Base-by-base conservation (phyloP, 129 eudicot genomes). In the Daucus carota region DNA sequence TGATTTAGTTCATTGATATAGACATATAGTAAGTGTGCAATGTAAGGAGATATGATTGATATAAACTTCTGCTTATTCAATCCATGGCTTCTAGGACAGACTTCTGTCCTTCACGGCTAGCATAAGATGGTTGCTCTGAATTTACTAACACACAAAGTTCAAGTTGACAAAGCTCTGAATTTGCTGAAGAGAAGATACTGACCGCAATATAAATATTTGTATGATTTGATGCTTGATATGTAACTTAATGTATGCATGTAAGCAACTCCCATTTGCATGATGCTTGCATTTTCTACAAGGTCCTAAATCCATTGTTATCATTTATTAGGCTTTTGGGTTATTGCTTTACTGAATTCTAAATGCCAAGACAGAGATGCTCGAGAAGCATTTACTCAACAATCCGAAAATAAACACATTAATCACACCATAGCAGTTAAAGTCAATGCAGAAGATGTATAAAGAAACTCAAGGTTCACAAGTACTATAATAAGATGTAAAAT, bases 191-290 rank as follows among this genome's bases (percentile, higher is more conserved):
- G 18, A 70, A 70, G 74, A 70, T 70, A 38, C 1, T 36, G 29
- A 17, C 14, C 0, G 24, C 36, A 8, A 34, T 17, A 36, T 66
- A 68, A n/a, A 34, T 68, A n/a, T 38, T n/a, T 16, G 24, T 33
- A 17, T 68, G 24, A 68, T 1, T 20, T 36, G 16, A 20, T 33
- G 34, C 29, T 20, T 36, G 16, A 20, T 33, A 36, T 16, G 26
- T 16, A 41, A 70, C 18, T 41, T 10, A 40, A 22, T 12, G 7
- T 28, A 40, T n/a, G 38, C 28, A 41, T 32, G 28, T 36, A 40
- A 22, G 26, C 32, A 69, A 69, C 47, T 41, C 74, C 22, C 50
- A 70, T n/a, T 9, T 70, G 74, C 74, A 70, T n/a, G 50, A 70
- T n/a, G 50, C 34, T 70, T 70, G 20, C 13, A n/a, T 24, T 11